phyloP scores from a whole-genome alignment of 306 rosid genomes.

The Vachellia collinsii region DNA sequence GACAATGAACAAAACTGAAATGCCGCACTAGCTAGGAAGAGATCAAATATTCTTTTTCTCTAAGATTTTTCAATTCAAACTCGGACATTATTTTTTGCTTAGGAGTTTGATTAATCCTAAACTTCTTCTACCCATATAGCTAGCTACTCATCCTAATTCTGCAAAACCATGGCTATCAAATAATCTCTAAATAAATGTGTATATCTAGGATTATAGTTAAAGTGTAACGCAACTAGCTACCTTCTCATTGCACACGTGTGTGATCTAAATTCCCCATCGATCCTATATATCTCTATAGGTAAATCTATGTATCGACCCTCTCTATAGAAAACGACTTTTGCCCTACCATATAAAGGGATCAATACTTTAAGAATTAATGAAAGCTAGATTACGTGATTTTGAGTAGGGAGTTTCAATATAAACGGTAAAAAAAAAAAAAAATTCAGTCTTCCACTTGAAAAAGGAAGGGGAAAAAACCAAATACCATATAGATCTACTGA shows the following conservation, averaged over 20 bases:
- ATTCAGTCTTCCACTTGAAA: background rate
- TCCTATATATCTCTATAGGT: background rate
- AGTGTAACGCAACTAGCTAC: background rate
- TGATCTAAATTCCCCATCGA: background rate
- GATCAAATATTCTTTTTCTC: background rate
- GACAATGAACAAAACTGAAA: constrained; percentile 18
- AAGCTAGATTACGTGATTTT: background rate
- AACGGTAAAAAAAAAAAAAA: background rate
- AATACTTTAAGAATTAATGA: background rate
- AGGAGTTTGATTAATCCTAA: background rate
- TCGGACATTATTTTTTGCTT: too few species aligned
- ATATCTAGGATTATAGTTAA: constrained; percentile 11
- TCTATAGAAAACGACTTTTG: background rate
- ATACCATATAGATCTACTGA: background rate
- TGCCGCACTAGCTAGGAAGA: background rate
- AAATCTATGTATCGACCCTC: background rate
- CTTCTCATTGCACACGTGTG: background rate
- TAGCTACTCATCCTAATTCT: background rate
- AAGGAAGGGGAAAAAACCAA: background rate
- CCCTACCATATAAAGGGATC: background rate
- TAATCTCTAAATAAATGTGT: background rate
- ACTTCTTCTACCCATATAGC: background rate
- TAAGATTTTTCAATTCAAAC: too few species aligned
- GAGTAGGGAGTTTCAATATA: background rate
- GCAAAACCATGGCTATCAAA: background rate